phyloP scores from a whole-genome alignment of 129 eudicot species.

The Lonicera japonica region DNA sequence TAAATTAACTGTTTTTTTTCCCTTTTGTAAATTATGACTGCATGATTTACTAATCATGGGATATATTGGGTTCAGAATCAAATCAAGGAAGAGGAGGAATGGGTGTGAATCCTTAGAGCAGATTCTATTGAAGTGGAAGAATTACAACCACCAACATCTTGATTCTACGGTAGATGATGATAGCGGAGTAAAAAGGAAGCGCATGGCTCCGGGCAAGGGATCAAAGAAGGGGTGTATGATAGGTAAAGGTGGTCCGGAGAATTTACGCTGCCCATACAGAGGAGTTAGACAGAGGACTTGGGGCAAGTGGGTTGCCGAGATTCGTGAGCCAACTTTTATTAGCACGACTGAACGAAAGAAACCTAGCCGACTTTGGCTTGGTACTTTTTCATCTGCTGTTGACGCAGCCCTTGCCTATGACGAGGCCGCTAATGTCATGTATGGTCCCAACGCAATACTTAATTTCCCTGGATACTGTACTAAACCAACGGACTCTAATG shows the following conservation, averaged over 20 bases:
- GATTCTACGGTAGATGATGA: neutral
- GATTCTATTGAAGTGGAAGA: slow-evolving; percentile 18
- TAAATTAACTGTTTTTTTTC: no score
- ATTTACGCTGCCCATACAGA: slow-evolving; percentile 17
- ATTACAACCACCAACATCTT: neutral
- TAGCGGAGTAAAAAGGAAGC: neutral
- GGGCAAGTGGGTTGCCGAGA: slow-evolving; percentile 55
- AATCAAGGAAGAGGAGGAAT: slow-evolving; percentile 5
- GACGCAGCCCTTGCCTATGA: slow-evolving; percentile 50
- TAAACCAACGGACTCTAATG: neutral
- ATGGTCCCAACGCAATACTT: slow-evolving; percentile 29
- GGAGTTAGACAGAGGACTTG: slow-evolving; percentile 46
- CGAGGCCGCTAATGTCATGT: slow-evolving; percentile 34
- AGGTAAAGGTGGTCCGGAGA: slow-evolving; percentile 48
- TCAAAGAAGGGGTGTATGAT: slow-evolving; percentile 38
- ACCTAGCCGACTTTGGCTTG: slow-evolving; percentile 31
- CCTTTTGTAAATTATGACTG: neutral
- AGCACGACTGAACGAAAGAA: neutral
- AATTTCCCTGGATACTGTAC: slow-evolving; percentile 22
- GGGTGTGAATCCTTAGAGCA: slow-evolving; percentile 3
- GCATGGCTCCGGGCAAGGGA: slow-evolving; percentile 10
- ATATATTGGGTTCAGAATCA: neutral
- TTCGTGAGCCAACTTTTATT: slow-evolving; percentile 22
- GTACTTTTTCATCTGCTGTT: slow-evolving; percentile 23
- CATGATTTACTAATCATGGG: slow-evolving; percentile 1